Percentiles rank a stretch among this genome's conserved stretches.
phyloP scores from a whole-genome alignment of 2,329 filamentous ascomycete genomes.

The Pseudopyrenochaeta lycopersici region DNA sequence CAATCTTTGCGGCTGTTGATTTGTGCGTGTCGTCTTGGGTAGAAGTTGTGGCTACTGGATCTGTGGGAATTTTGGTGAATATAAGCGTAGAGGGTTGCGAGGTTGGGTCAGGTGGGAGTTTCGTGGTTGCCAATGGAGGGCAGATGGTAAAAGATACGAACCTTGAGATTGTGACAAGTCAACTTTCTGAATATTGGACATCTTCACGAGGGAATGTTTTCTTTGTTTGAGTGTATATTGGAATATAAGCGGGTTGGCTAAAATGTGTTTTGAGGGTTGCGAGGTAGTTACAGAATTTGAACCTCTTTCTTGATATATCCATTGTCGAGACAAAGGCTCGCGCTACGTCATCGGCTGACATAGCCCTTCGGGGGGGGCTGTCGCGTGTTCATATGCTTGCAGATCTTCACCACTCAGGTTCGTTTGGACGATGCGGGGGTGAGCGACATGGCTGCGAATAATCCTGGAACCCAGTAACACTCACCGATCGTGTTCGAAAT shows the following conservation, averaged over 20 bases:
- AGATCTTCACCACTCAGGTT: not conserved
- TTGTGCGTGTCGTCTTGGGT: not conserved
- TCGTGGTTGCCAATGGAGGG: too few species aligned
- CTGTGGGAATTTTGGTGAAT: too few species aligned
- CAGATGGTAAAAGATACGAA: too few species aligned
- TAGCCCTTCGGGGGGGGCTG: constrained; percentile 8
- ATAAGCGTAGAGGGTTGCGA: too few species aligned
- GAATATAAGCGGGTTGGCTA: too few species aligned
- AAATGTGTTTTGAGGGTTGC: too few species aligned
- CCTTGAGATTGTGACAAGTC: constrained; percentile 15
- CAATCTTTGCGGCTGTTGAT: constrained; percentile 3
- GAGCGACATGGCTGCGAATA: not conserved
- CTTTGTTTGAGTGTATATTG: too few species aligned
- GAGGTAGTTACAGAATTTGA: not conserved
- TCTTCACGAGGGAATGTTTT: too few species aligned
- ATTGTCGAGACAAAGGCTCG: not conserved
- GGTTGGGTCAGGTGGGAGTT: too few species aligned
- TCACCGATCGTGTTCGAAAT: not conserved
- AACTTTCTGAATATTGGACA: not conserved
- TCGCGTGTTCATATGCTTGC: constrained; percentile 15
- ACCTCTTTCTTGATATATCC: not conserved
- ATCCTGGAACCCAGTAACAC: not conserved
- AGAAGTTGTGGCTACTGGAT: not conserved
- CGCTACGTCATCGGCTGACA: constrained; percentile 22
- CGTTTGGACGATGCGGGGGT: not conserved